These are phyloP conservation scores for Penicillium paneum DNA, from an alignment of 2,329 filamentous ascomycete species.

Conservation along the genomic window DNA sequence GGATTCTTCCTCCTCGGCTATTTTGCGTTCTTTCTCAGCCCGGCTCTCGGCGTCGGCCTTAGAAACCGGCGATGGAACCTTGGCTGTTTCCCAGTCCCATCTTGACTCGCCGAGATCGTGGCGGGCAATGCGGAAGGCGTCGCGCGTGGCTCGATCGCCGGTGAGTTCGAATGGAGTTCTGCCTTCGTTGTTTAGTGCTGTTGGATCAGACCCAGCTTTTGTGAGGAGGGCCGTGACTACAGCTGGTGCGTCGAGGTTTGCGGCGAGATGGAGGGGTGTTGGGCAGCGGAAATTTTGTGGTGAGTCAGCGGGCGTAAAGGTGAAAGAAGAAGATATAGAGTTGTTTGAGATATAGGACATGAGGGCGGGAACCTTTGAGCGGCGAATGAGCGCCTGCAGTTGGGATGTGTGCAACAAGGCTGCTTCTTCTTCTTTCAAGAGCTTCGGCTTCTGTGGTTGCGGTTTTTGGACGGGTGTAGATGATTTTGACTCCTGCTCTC, in stretches of 20 bases:
- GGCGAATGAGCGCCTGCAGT: constrained; percentile 79
- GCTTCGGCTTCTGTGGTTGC: constrained; percentile 53
- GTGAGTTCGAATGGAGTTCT: constrained; percentile 83
- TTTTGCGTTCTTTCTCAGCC: constrained; percentile 66
- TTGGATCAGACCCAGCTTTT: constrained; percentile 73
- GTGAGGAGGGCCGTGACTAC: constrained; percentile 73
- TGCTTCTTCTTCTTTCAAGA: constrained; percentile 78
- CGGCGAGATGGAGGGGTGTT: constrained; percentile 80
- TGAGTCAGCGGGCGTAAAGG: constrained; percentile 65
- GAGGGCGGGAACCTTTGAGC: constrained; percentile 83
- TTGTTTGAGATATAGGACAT: constrained; percentile 81
- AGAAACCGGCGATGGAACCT: constrained; percentile 68
- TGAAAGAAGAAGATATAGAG: constrained; percentile 66
- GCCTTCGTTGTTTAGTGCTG: constrained; percentile 66
- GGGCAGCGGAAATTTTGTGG: constrained; percentile 75
- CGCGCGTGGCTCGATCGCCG: constrained; percentile 78
- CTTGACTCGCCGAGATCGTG: constrained; percentile 71
- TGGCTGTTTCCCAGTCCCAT: constrained; percentile 76
- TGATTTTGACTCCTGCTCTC: constrained; percentile 39
- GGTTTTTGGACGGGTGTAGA: constrained; percentile 32
- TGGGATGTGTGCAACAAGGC: constrained; percentile 82
- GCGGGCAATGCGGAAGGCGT: constrained; percentile 87
- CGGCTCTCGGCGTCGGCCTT: constrained; percentile 69
- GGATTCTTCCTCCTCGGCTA: constrained; percentile 65
- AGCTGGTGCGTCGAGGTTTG: constrained; percentile 72